phyloP scores from a whole-genome alignment of 192 early-diverging fungal species.

The Spizellomyces punctatus region DNA sequence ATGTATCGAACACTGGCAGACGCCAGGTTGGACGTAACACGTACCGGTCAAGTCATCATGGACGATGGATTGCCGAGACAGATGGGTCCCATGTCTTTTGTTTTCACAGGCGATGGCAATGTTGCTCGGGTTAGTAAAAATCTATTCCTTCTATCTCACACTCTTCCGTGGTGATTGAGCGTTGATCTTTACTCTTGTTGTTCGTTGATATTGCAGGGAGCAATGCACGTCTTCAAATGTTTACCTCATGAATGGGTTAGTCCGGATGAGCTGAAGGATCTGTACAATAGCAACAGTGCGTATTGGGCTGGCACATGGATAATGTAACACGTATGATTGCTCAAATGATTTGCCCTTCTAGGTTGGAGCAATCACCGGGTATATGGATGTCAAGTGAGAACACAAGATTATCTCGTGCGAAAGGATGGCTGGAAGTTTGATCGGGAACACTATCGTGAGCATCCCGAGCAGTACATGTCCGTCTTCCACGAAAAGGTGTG shows the following conservation, averaged over 20 bases:
- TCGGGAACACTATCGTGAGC: constrained; percentile 69
- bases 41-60: constrained; percentile 78
- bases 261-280: constrained; percentile 49
- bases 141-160: no score
- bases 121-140: constrained; percentile 62
- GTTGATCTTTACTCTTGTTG: no score
- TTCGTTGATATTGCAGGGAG: constrained; percentile 56
- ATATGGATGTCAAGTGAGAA: constrained; percentile 78
- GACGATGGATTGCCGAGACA: constrained; percentile 85
- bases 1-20: constrained; percentile 55
- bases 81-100: constrained; percentile 89
- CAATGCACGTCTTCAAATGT: constrained; percentile 85
- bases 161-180: no score
- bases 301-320: not conserved
- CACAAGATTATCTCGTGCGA: constrained; percentile 80
- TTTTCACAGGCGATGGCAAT: constrained; percentile 90
- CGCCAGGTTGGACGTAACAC: constrained; percentile 56
- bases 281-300: constrained; percentile 36
- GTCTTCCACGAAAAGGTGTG: constrained; percentile 71
- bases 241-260: constrained; percentile 91
- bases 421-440: constrained; percentile 66
- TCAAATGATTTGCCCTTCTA: constrained; percentile 33
- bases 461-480: constrained; percentile 80
- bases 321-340: no score
- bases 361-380: constrained; percentile 68